These are phyloP conservation scores for Aspergillus piperis DNA, from an alignment of 2,329 filamentous ascomycete species.

Conservation along the genomic window DNA sequence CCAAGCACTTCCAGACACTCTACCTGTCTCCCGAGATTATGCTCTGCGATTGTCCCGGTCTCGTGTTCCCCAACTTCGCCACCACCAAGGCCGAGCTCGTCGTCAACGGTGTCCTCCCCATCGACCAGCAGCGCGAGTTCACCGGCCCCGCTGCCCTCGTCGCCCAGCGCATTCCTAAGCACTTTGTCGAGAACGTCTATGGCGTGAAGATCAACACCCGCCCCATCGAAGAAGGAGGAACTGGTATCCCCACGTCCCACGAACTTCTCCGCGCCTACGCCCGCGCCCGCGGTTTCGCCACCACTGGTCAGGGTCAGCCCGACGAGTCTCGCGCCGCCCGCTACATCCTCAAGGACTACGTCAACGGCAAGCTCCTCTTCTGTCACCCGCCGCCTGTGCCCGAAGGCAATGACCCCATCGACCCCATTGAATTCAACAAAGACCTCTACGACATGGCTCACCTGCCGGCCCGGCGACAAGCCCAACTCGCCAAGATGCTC, in stretches of 20 bases:
- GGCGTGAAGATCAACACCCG: slow-evolving; percentile 84
- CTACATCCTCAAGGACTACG: slow-evolving; percentile 93
- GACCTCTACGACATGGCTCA: slow-evolving; percentile 84
- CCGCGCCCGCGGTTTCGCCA: slow-evolving; percentile 84
- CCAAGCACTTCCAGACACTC: slow-evolving; percentile 98
- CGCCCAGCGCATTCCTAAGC: slow-evolving; percentile 78
- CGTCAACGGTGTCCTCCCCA: slow-evolving; percentile 90
- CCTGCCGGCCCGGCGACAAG: slow-evolving; percentile 77
- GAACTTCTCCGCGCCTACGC: slow-evolving; percentile 88
- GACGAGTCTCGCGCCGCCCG: slow-evolving; percentile 91
- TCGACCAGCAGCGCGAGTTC: slow-evolving; percentile 93
- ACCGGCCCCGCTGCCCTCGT: slow-evolving; percentile 83
- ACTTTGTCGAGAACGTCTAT: slow-evolving; percentile 89
- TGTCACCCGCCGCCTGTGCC: slow-evolving; percentile 76
- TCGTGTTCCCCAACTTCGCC: slow-evolving; percentile 97
- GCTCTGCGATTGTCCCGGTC: slow-evolving; percentile 95
- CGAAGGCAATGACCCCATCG: slow-evolving; percentile 50
- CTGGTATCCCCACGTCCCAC: slow-evolving; percentile 77
- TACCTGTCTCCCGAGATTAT: slow-evolving; percentile 87
- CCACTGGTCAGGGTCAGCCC: slow-evolving; percentile 83
- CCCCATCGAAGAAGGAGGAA: slow-evolving; percentile 87
- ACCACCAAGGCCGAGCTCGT: slow-evolving; percentile 95
- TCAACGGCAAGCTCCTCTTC: slow-evolving; percentile 91
- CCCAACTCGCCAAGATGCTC: slow-evolving; percentile 51
- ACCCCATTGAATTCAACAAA: slow-evolving; percentile 77